Conservation (phyloP, 768 basidiomycete genomes). For the Mycena alexandri region DNA sequence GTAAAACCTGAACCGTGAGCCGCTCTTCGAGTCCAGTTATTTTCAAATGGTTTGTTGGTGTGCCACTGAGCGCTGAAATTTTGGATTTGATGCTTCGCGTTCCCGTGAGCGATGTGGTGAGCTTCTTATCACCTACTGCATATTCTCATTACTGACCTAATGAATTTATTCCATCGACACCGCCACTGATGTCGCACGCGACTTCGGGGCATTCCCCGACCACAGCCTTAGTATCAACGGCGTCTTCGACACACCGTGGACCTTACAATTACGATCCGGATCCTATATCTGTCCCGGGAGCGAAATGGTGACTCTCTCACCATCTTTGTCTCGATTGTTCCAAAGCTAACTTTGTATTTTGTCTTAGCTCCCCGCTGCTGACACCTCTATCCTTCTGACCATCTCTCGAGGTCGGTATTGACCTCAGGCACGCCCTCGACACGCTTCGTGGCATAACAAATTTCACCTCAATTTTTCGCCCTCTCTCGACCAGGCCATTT, state of each 20-base stretch:
- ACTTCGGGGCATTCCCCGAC: background rate
- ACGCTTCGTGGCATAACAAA: background rate
- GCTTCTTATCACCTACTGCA: background rate
- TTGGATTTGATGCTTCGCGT: slow-evolving; percentile 7
- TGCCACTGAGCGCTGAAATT: slow-evolving; percentile 6
- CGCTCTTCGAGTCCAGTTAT: background rate
- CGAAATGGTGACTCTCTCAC: slow-evolving; percentile 3
- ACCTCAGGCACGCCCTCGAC: slow-evolving; percentile 2
- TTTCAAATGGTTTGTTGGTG: slow-evolving; percentile 1
- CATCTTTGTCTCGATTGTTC: slow-evolving; percentile 5
- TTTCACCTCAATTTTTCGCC: background rate
- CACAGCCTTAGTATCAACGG: slow-evolving; percentile 2
- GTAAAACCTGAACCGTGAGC: background rate
- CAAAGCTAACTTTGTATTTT: slow-evolving; percentile 9
- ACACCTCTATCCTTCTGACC: background rate
- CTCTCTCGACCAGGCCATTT: background rate
- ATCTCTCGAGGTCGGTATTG: slow-evolving; percentile 2
- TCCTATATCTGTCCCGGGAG: background rate
- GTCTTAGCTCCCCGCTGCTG: slow-evolving; percentile 6
- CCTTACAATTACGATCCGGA: slow-evolving; percentile 5
- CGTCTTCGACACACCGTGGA: background rate
- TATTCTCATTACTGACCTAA: background rate
- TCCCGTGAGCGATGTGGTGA: slow-evolving; percentile 2
- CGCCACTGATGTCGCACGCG: background rate
- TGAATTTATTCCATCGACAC: background rate